Percentiles rank a stretch among this genome's conserved stretches.
phyloP scores from a whole-genome alignment of 139 green algal genomes.

The Pleodorina starrii region DNA sequence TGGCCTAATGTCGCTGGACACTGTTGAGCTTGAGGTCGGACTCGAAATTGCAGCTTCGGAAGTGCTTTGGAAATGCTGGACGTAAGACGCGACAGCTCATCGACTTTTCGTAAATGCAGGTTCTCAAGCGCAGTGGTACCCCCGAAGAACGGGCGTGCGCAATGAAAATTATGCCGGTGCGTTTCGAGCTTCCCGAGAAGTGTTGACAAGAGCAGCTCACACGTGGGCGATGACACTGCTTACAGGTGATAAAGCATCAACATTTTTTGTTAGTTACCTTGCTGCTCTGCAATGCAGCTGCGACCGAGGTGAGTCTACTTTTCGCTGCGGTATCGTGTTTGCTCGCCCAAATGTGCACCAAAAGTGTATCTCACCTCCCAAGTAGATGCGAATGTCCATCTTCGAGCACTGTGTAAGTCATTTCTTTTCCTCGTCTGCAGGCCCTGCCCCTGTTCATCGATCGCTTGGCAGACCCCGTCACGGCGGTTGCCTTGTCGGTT shows the following conservation, averaged over 20 bases:
- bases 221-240: too few species aligned
- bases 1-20: constrained; percentile 79
- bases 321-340: too few species aligned
- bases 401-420: too few species aligned
- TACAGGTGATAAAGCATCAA: constrained; percentile 66
- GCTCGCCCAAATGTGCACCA: too few species aligned
- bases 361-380: too few species aligned
- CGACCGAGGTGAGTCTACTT: constrained; percentile 63
- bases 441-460: constrained; percentile 82
- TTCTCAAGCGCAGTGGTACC: constrained; percentile 76
- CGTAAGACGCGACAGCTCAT: too few species aligned
- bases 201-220: too few species aligned
- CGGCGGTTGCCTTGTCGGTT: constrained; percentile 74
- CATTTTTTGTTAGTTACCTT: constrained; percentile 82
- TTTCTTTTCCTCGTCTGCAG: constrained; percentile 35
- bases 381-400: too few species aligned
- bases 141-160: constrained; percentile 66
- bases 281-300: constrained; percentile 79
- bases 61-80: too few species aligned
- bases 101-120: too few species aligned
- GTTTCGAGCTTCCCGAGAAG: too few species aligned
- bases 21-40: constrained; percentile 78
- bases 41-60: neutral
- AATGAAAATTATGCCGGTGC: constrained; percentile 54
- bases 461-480: constrained; percentile 73